Percentiles rank a stretch among this genome's conserved stretches.
These are phyloP conservation scores for Fusarium miscanthi DNA, from an alignment of 2,329 filamentous ascomycete genomes.

Conservation along the genomic window DNA sequence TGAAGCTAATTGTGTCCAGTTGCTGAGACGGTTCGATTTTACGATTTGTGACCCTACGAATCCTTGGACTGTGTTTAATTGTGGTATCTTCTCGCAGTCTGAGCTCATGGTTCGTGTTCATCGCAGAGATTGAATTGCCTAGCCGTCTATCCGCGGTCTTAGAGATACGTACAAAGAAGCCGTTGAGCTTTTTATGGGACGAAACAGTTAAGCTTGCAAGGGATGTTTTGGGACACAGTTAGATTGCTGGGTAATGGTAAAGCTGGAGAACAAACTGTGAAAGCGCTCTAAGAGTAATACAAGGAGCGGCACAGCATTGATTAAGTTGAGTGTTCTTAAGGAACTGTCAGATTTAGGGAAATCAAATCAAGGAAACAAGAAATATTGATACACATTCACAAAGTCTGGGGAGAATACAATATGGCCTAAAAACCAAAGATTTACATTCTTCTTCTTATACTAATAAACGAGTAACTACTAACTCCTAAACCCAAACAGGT, in stretches of 20 bases:
- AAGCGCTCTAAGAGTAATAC: too few species aligned
- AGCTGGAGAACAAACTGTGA: too few species aligned
- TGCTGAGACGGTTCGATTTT: conserved; percentile 49
- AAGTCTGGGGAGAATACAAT: not conserved
- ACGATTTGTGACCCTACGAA: conserved; percentile 46
- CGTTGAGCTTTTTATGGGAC: too few species aligned
- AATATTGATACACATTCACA: not conserved
- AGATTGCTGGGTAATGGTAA: too few species aligned
- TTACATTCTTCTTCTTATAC: not conserved
- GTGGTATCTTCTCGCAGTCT: conserved; percentile 48
- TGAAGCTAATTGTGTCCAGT: conserved; percentile 25
- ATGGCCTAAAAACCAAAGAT: not conserved
- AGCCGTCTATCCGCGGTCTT: rapidly evolving
- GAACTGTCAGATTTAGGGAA: too few species aligned
- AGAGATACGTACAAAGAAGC: too few species aligned
- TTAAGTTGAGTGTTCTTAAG: too few species aligned
- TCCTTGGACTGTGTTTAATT: conserved; percentile 49
- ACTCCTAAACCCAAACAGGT: too few species aligned
- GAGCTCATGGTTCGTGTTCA: conserved; percentile 44
- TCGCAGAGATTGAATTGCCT: not conserved
- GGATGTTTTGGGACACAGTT: too few species aligned
- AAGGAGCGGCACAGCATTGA: not conserved
- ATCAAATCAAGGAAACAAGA: too few species aligned
- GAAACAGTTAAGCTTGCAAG: too few species aligned
- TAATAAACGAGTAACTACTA: not conserved